Conservation (phyloP, 1,284 basidiomycete species). For the Sphaerobolus stellatus region DNA sequence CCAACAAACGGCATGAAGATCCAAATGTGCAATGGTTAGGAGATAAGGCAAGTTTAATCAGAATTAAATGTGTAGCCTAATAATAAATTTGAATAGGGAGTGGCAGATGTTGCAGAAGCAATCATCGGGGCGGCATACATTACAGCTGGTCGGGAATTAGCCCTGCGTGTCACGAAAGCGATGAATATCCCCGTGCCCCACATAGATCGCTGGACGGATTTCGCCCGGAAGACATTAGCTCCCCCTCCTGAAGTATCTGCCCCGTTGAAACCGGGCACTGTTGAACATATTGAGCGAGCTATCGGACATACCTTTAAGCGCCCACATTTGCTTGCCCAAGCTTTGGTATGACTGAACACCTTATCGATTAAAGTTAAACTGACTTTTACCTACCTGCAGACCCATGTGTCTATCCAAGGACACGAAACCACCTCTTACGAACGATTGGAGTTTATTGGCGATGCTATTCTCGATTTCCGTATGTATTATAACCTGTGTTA, state of each 20-base stretch:
- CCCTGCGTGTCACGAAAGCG: conserved; percentile 59
- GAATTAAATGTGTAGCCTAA: no score
- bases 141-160: conserved; percentile 62
- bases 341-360: conserved; percentile 51
- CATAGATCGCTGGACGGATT: conserved; percentile 69
- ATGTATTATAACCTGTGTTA: conserved; percentile 27
- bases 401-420: conserved; percentile 59
- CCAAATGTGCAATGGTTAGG: conserved; percentile 59
- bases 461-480: conserved; percentile 80
- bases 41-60: conserved; percentile 58
- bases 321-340: conserved; percentile 64
- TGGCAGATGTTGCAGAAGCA: conserved; percentile 80
- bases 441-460: conserved; percentile 78
- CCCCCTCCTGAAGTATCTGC: conserved; percentile 42
- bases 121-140: conserved; percentile 78
- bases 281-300: conserved; percentile 59
- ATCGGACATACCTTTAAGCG: conserved; percentile 60
- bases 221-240: conserved; percentile 49
- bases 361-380: conserved; percentile 1
- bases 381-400: conserved; percentile 39
- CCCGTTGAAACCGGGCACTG: conserved; percentile 43
- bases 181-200: conserved; percentile 60
- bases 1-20: conserved; percentile 48
- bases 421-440: conserved; percentile 61
- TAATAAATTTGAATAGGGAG: conserved; percentile 46